These are phyloP conservation scores for Pholiota molesta DNA, from an alignment of 768 basidiomycete species.

Conservation along the genomic window DNA sequence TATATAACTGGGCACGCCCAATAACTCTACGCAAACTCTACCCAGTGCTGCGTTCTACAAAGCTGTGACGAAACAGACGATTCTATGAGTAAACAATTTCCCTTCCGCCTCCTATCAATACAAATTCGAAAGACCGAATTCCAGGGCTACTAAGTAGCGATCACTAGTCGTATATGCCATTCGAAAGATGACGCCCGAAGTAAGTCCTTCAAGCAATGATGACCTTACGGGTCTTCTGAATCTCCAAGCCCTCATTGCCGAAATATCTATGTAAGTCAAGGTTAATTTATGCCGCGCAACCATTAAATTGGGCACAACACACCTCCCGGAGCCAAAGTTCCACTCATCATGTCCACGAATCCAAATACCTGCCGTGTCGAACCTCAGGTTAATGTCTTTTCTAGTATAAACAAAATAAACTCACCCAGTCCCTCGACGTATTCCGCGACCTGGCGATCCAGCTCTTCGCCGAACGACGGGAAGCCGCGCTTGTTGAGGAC, in stretches of 20 bases:
- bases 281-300: neutral
- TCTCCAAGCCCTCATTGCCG: conserved; percentile 11
- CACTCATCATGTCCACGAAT: conserved; percentile 17
- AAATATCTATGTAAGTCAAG: neutral
- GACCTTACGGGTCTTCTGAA: conserved; percentile 15
- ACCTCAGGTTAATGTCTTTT: neutral
- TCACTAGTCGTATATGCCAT: too few species aligned
- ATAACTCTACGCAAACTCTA: too few species aligned
- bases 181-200: too few species aligned
- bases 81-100: too few species aligned
- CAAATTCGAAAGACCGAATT: too few species aligned
- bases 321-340: conserved; percentile 12
- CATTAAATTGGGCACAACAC: neutral
- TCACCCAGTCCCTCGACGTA: conserved; percentile 10
- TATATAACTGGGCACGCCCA: too few species aligned
- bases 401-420: neutral
- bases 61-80: too few species aligned
- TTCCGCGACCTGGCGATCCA: conserved; percentile 10
- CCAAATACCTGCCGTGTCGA: conserved; percentile 7
- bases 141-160: too few species aligned
- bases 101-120: too few species aligned
- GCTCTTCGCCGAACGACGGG: conserved; percentile 11
- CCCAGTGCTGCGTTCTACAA: too few species aligned
- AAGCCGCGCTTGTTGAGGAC: conserved; percentile 7
- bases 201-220: conserved; percentile 3